Conservation (phyloP, 1,139 yeast genomes). For the Taiozyma sp. region DNA sequence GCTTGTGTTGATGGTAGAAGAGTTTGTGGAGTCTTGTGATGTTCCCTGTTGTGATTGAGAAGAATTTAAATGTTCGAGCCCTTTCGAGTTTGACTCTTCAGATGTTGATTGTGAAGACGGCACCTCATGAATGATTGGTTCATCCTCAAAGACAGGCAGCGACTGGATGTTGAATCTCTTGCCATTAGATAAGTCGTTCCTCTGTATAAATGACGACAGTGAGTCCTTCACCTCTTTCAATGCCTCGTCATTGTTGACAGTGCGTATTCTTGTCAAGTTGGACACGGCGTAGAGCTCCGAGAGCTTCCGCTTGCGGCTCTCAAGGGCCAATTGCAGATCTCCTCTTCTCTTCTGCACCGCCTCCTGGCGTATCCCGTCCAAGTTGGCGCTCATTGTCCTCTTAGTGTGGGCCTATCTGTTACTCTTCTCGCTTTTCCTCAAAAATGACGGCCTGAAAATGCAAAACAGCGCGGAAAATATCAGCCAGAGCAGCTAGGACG, state of each 20-base stretch:
- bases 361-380: slow-evolving; percentile 40
- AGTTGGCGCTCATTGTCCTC: slow-evolving; percentile 14
- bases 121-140: background rate
- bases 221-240: slow-evolving; percentile 34
- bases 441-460: background rate
- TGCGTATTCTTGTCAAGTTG: slow-evolving; percentile 25
- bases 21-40: background rate
- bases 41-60: background rate
- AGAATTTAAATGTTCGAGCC: slow-evolving; percentile 13
- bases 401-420: slow-evolving; percentile 1
- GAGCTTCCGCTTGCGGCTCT: slow-evolving; percentile 45
- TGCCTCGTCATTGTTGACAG: slow-evolving; percentile 22
- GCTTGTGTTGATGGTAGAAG: background rate
- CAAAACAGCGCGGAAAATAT: background rate
- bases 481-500: background rate
- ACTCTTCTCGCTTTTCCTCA: background rate
- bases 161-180: slow-evolving; percentile 17
- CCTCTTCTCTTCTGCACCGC: slow-evolving; percentile 40
- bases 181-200: slow-evolving; percentile 40
- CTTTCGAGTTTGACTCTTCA: slow-evolving; percentile 1
- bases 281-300: slow-evolving; percentile 54
- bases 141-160: background rate
- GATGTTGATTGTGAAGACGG: background rate
- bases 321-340: slow-evolving; percentile 33
- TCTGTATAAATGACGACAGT: slow-evolving; percentile 37